Evolutionary conservation across 106 monocot genomes (phyloP).

Genomic region (Acorus calamus): DNA sequence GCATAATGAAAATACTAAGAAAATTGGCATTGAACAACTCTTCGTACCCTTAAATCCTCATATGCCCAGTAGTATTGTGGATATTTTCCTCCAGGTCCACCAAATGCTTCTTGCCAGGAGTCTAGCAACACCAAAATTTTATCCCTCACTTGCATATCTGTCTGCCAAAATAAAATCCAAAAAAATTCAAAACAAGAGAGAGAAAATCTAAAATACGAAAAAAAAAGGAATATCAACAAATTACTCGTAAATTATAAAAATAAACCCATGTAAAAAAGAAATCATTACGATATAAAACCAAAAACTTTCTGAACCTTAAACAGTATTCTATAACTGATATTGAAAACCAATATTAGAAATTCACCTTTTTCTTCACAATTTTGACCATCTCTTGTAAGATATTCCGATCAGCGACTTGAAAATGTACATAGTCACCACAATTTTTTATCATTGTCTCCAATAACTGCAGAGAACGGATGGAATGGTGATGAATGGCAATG

Average conservation of each 20-base stretch:
- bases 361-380: conserved; percentile 81
- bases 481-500: background rate
- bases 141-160: conserved; percentile 80
- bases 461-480: conserved; percentile 34
- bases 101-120: conserved; percentile 94
- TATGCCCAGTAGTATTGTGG: conserved; percentile 86
- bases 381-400: conserved; percentile 87
- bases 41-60: conserved; percentile 56
- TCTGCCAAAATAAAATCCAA: conserved; percentile 16
- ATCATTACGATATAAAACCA: too few relatives aligned
- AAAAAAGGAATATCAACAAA: background rate
- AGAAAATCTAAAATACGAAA: background rate
- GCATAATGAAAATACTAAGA: too few relatives aligned
- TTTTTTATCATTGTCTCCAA: conserved; percentile 92
- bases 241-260: background rate
- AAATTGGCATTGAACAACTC: too few relatives aligned
- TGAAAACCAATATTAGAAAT: conserved; percentile 7
- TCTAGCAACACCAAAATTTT: conserved; percentile 77
- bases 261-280: background rate
- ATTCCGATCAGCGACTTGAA: conserved; percentile 69
- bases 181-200: background rate
- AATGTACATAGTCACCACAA: conserved; percentile 83
- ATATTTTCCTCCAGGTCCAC: conserved; percentile 71
- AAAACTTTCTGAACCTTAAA: background rate
- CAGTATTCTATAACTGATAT: background rate